Percentiles rank a stretch among this genome's conserved stretches.
Evolutionary conservation across 129 eudicot genomes (phyloP).

Genomic region (Deinandra increscens): DNA sequence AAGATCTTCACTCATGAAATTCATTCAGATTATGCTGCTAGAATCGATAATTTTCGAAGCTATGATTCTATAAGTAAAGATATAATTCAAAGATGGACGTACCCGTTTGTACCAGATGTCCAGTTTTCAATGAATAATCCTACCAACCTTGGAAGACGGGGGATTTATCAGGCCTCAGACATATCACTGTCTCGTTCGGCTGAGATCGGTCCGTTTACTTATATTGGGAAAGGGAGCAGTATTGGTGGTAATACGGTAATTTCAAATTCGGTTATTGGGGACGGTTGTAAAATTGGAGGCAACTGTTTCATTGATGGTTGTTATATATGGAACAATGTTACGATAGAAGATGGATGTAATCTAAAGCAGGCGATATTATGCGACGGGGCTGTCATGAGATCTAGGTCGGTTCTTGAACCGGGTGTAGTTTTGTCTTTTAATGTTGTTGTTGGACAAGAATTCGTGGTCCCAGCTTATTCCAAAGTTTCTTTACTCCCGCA

Average conservation of each 20-base stretch:
- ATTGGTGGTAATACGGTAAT: conserved; percentile 59
- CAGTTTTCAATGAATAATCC: conserved; percentile 52
- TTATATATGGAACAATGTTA: conserved; percentile 81
- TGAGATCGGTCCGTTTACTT: conserved; percentile 74
- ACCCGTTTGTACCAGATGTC: conserved; percentile 89
- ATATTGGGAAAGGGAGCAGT: conserved; percentile 62
- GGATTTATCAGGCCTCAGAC: conserved; percentile 72
- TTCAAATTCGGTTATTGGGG: conserved; percentile 84
- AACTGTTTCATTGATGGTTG: conserved; percentile 83
- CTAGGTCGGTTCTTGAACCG: conserved; percentile 75
- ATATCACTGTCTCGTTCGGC: conserved; percentile 63
- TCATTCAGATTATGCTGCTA: conserved; percentile 88
- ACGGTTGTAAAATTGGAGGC: conserved; percentile 74
- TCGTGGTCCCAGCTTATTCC: conserved; percentile 85
- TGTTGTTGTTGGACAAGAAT: conserved; percentile 64
- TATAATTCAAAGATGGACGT: conserved; percentile 96
- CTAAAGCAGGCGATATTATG: conserved; percentile 75
- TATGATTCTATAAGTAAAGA: conserved; percentile 90
- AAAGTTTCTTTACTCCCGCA: conserved; percentile 83
- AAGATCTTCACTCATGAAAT: conserved; percentile 92
- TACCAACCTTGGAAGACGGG: conserved; percentile 68
- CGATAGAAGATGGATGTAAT: conserved; percentile 79
- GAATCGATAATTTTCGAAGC: conserved; percentile 81
- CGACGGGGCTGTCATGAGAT: conserved; percentile 72
- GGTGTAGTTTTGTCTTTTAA: conserved; percentile 82